These are phyloP conservation scores for Penicillium digitatum DNA, from an alignment of 2,329 filamentous ascomycete species.

Conservation along the genomic window DNA sequence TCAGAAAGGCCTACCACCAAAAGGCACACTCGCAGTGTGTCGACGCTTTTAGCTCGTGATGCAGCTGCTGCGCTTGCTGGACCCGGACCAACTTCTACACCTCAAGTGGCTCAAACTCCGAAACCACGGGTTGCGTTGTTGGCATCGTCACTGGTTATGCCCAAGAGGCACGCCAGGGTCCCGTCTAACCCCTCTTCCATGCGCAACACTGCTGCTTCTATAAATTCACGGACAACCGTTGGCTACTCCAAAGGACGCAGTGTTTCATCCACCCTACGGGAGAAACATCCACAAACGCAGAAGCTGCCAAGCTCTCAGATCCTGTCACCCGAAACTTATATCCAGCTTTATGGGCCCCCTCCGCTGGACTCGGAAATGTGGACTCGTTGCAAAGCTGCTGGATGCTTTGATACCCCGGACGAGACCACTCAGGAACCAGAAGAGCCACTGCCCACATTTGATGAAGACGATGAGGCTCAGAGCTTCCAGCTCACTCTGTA, in stretches of 20 bases:
- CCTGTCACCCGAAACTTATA: slow-evolving; percentile 42
- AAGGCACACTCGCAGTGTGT: slow-evolving; percentile 29
- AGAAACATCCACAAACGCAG: slow-evolving; percentile 24
- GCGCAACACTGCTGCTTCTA: slow-evolving; percentile 59
- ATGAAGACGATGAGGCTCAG: slow-evolving; percentile 39
- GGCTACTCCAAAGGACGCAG: slow-evolving; percentile 76
- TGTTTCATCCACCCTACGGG: slow-evolving; percentile 31
- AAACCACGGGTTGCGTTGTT: slow-evolving; percentile 38
- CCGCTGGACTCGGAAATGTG: slow-evolving; percentile 45
- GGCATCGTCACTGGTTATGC: slow-evolving; percentile 30
- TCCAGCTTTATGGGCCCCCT: slow-evolving; percentile 42
- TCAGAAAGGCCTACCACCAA: slow-evolving; percentile 24
- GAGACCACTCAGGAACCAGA: slow-evolving; percentile 25
- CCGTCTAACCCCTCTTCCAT: slow-evolving; percentile 51
- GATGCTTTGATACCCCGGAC: slow-evolving; percentile 33
- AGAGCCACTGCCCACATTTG: slow-evolving; percentile 30
- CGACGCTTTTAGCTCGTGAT: slow-evolving; percentile 41
- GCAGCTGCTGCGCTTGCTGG: slow-evolving; percentile 40
- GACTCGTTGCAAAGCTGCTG: slow-evolving; percentile 38
- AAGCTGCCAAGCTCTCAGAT: slow-evolving; percentile 22
- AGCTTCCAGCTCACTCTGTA: slow-evolving; percentile 42
- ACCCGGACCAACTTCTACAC: slow-evolving; percentile 31
- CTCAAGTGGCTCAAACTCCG: slow-evolving; percentile 26
- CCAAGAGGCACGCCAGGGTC: slow-evolving; percentile 44
- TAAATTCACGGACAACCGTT: slow-evolving; percentile 73